Percentiles rank a stretch among this genome's conserved stretches.
Conservation (phyloP, 2,329 filamentous ascomycete genomes). For the Hypoxylon sp. region DNA sequence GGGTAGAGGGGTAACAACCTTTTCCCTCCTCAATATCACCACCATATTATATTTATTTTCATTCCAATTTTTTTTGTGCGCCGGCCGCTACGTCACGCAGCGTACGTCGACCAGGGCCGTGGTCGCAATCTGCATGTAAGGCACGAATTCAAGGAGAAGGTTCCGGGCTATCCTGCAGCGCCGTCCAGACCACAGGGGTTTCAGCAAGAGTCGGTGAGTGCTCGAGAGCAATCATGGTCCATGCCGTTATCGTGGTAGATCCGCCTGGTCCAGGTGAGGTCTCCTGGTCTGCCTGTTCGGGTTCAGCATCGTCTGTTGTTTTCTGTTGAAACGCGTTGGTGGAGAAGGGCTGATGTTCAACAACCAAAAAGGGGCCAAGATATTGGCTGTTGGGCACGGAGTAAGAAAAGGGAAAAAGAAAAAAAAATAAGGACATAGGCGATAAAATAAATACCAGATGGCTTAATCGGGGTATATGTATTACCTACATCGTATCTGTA, state of each 20-base stretch:
- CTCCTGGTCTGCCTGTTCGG: conserved; percentile 37
- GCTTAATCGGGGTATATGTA: conserved; percentile 29
- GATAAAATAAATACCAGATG: conserved; percentile 24
- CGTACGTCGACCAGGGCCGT: conserved; percentile 19
- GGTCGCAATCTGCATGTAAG: conserved; percentile 39
- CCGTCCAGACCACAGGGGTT: conserved; percentile 23
- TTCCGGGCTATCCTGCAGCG: conserved; percentile 37
- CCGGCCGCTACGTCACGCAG: conserved; percentile 38
- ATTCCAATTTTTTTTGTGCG: conserved; percentile 41
- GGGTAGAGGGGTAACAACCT: conserved; percentile 37
- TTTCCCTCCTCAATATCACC: conserved; percentile 35
- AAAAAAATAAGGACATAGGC: no score
- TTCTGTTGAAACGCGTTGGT: conserved; percentile 33
- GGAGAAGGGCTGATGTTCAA: conserved; percentile 37
- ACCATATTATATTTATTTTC: conserved; percentile 26
- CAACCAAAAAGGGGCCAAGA: conserved; percentile 28
- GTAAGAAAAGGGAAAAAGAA: no score
- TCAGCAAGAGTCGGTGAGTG: conserved; percentile 43
- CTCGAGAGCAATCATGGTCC: conserved; percentile 37
- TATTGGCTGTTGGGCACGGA: conserved; percentile 39
- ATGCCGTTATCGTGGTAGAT: conserved; percentile 37
- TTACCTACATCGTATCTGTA: no score
- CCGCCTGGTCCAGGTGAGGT: conserved; percentile 35
- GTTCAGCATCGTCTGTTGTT: conserved; percentile 29
- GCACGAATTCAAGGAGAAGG: conserved; percentile 34